Base-by-base conservation (phyloP, 2,329 filamentous ascomycete genomes). In the Colletotrichum sp. region DNA sequence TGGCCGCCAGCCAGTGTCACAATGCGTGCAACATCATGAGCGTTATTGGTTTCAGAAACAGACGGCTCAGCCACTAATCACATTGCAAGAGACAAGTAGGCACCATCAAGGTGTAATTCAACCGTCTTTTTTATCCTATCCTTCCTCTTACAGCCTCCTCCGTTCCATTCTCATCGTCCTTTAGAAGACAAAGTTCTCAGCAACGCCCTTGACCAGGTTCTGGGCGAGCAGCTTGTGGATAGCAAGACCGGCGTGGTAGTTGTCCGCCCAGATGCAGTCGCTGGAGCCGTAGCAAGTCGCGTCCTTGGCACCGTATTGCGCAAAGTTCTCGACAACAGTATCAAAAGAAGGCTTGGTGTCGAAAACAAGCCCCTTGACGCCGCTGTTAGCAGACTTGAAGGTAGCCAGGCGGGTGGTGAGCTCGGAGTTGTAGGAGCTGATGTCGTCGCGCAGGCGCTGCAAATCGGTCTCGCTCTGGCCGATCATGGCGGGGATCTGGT, bases 211-310 rank as follows among this genome's bases (percentile, higher is more conserved):
- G 5, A 80, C 84, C 12, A 87, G 82, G 4, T 83, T 81, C 26
- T 80, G 75, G 0, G 84, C 86, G 3, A 87, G 84, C 8, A 87
- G 79, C 73, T 79, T 78, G 71, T 87, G 84, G n/a, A 87, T 87
- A 12, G 82, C 82, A 5, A 85, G 76, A 0, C 81, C 85, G 0
- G 86, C 86, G 43, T 87, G 86, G 56, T 87, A 87, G 43, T 85
- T 79, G 71, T 88, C 85, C 59, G 83, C 85, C 86, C 87, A 88
- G 48, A 89, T 70, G 76, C 87, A 89, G n/a, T 82, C 85, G 24
- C 79, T 82, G 10, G 85, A 80, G 1, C 86, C 87, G 66, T 87
- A 88, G 2, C 79, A 80, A 0, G 77, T 80, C 0, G 87, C 87
- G 5, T 75, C 73, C 73, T 67, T 75, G 43, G 73, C 73, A 26